A percentile compares a stretch with the other conserved stretches of the same genome.
phyloP scores from a whole-genome alignment of 331 rosid species.

The Rhamnella rubrinervis region DNA sequence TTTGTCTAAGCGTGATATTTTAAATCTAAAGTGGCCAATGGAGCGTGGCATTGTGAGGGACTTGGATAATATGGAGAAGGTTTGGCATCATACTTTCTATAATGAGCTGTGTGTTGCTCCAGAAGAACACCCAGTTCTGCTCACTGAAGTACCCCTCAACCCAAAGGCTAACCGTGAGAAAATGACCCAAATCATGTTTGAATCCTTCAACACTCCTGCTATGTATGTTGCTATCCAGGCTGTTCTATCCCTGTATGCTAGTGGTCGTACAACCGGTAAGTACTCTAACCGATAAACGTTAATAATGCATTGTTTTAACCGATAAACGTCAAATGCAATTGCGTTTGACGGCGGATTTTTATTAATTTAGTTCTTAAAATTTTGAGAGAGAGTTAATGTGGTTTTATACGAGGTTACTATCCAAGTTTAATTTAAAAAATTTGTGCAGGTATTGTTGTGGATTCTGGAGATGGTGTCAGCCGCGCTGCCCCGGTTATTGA shows the following conservation, averaged over 20 bases:
- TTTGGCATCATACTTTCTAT: constrained; percentile 88
- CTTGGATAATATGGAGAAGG: constrained; percentile 93
- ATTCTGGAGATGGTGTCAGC: constrained; percentile 92
- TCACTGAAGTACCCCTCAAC: constrained; percentile 85
- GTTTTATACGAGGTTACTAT: background rate
- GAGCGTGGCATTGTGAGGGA: constrained; percentile 86
- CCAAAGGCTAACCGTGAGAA: constrained; percentile 92
- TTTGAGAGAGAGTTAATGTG: background rate
- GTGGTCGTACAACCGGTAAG: constrained; percentile 94
- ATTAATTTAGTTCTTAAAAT: background rate
- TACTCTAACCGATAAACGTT: no score
- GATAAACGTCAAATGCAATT: no score
- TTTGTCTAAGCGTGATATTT: constrained; percentile 81
- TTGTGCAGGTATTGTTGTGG: constrained; percentile 69
- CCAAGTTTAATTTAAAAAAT: background rate
- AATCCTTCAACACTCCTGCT: constrained; percentile 83
- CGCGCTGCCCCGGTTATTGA: constrained; percentile 86
- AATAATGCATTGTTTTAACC: no score
- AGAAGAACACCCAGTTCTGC: constrained; percentile 79
- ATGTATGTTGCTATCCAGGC: constrained; percentile 89
- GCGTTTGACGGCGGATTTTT: background rate
- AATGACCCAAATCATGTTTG: constrained; percentile 89
- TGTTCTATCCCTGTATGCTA: constrained; percentile 78
- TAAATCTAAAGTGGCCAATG: constrained; percentile 76
- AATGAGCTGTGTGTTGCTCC: constrained; percentile 87